These are phyloP conservation scores for Dianthus caryophyllus DNA, from an alignment of 148 eudicot species.

Conservation along the genomic window DNA sequence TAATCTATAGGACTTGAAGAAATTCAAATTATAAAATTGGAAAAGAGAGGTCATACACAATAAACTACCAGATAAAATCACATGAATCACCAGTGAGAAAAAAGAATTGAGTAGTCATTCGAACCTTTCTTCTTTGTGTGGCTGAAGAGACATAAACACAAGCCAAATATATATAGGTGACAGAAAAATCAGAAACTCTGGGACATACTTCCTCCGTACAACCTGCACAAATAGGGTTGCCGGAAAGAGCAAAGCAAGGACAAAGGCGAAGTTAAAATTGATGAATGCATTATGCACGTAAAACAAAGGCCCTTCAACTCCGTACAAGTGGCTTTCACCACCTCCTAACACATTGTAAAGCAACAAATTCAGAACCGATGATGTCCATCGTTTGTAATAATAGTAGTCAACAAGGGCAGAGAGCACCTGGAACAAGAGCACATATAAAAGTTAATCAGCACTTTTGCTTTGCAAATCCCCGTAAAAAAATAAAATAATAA, in stretches of 20 bases:
- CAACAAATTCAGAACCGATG: constrained; percentile 83
- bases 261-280: constrained; percentile 85
- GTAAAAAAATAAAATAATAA: neutral
- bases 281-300: constrained; percentile 86
- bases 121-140: constrained; percentile 98
- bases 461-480: neutral
- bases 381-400: constrained; percentile 87
- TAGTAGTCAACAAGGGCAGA: constrained; percentile 64
- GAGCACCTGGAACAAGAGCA: constrained; percentile 48
- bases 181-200: constrained; percentile 62
- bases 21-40: neutral
- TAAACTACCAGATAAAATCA: neutral
- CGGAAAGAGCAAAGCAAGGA: constrained; percentile 83
- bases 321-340: constrained; percentile 98
- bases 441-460: neutral
- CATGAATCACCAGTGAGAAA: constrained; percentile 3
- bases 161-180: constrained; percentile 92
- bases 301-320: constrained; percentile 79
- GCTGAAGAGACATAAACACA: constrained; percentile 94
- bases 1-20: neutral
- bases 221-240: constrained; percentile 41
- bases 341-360: constrained; percentile 87
- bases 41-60: neutral
- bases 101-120: constrained; percentile 17
- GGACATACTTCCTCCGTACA: constrained; percentile 68